phyloP scores from a whole-genome alignment of 2,329 filamentous ascomycete genomes.

The Stachybotrys echinatus region DNA sequence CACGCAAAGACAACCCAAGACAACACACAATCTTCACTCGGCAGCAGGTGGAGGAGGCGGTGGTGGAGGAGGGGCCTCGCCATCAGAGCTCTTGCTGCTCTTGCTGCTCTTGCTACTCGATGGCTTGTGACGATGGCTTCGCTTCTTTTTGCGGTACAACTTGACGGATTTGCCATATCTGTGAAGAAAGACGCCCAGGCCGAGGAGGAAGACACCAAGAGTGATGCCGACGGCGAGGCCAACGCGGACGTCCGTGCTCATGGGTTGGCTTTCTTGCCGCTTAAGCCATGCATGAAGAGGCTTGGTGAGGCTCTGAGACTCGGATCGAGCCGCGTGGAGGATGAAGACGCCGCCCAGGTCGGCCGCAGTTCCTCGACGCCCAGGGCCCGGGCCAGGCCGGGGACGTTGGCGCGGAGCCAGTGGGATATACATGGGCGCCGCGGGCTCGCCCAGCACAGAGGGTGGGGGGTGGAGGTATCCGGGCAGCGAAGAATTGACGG shows the following conservation, averaged over 20 bases:
- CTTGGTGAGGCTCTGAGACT: neutral
- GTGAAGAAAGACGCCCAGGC: slow-evolving; percentile 30
- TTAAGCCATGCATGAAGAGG: slow-evolving; percentile 4
- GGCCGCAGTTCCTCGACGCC: slow-evolving; percentile 3
- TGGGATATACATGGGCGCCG: slow-evolving; percentile 25
- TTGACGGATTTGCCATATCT: slow-evolving; percentile 32
- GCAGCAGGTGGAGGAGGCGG: neutral
- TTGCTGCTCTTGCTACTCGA: slow-evolving; percentile 23
- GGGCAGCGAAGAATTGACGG: neutral
- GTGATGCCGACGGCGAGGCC: slow-evolving; percentile 37
- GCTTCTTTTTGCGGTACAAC: slow-evolving; percentile 21
- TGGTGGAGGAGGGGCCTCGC: slow-evolving; percentile 8
- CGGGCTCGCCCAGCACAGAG: neutral
- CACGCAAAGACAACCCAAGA: no score
- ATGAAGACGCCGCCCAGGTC: slow-evolving; percentile 7
- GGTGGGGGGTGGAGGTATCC: neutral
- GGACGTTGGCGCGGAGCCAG: slow-evolving; percentile 5
- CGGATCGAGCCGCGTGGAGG: neutral
- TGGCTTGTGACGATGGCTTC: slow-evolving; percentile 18
- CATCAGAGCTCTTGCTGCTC: slow-evolving; percentile 24
- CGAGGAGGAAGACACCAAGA: slow-evolving; percentile 32
- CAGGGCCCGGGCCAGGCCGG: slow-evolving; percentile 7
- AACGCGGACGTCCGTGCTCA: slow-evolving; percentile 34
- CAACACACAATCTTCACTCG: neutral
- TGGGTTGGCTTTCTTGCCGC: slow-evolving; percentile 17